These are phyloP conservation scores for Cercospora sojina DNA, from an alignment of 2,329 filamentous ascomycete genomes.

Conservation along the genomic window DNA sequence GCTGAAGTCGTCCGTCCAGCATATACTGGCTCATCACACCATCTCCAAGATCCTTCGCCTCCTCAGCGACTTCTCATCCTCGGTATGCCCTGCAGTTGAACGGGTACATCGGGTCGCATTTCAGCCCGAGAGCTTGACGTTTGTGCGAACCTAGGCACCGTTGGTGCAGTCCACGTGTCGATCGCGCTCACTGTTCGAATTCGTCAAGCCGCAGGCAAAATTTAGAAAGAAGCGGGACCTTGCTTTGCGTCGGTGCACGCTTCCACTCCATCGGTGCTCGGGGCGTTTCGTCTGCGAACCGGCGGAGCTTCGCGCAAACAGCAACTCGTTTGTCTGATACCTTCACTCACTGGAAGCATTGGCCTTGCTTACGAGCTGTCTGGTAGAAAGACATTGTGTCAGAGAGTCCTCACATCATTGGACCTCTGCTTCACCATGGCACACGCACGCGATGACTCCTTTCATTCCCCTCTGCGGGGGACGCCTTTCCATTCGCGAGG, in stretches of 20 bases:
- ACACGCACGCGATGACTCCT: conserved; percentile 21
- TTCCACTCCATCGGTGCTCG: background rate
- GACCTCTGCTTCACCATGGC: conserved; percentile 18
- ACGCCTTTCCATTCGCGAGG: conserved; percentile 26
- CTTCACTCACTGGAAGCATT: background rate
- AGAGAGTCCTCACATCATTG: conserved; percentile 6
- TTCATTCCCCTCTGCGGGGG: conserved; percentile 23
- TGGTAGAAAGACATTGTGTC: background rate
- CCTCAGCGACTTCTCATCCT: conserved; percentile 1
- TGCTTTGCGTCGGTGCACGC: background rate
- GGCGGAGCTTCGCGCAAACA: conserved; percentile 7
- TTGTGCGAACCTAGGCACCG: background rate
- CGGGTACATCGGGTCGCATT: conserved; percentile 5
- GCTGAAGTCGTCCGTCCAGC: conserved; percentile 1
- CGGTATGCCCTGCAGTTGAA: conserved; percentile 7
- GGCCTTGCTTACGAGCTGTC: conserved; percentile 1
- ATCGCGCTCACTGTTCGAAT: background rate
- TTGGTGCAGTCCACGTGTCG: background rate
- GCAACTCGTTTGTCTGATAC: conserved; percentile 4
- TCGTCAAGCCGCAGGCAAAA: background rate
- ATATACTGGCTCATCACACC: conserved; percentile 11
- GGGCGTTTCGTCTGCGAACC: conserved; percentile 8
- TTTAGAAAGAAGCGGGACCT: conserved; percentile 5
- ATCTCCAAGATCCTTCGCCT: conserved; percentile 1
- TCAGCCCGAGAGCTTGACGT: conserved; percentile 1